Percentiles rank a stretch among this genome's conserved stretches.
Evolutionary conservation across 179 eudicot genomes (phyloP).

Genomic region (Amaranthus tricolor): DNA sequence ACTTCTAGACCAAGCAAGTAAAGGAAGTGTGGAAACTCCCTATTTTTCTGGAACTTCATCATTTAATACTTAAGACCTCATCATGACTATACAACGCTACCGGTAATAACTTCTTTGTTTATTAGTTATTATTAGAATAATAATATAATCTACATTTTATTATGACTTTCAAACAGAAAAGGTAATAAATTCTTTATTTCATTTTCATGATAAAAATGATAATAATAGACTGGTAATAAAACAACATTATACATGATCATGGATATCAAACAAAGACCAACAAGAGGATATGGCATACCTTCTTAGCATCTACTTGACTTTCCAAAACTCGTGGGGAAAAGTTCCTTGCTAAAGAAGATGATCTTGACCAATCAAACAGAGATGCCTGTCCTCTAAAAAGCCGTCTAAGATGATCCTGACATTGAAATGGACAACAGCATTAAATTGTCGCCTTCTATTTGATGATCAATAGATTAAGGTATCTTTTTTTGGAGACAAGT

Average conservation of each 20-base stretch:
- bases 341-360: constrained; percentile 85
- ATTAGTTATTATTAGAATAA: no score
- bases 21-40: neutral
- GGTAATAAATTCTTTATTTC: no score
- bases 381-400: constrained; percentile 97
- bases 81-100: no score
- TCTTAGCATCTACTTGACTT: constrained; percentile 96
- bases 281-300: constrained; percentile 40
- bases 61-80: no score
- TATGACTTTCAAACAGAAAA: no score
- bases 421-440: constrained; percentile 17
- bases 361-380: constrained; percentile 96
- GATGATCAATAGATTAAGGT: constrained; percentile 1
- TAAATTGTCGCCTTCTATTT: neutral
- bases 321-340: constrained; percentile 94
- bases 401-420: constrained; percentile 91
- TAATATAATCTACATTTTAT: no score
- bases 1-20: neutral
- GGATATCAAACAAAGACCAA: constrained; percentile 5
- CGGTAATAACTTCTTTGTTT: no score
- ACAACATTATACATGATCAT: neutral
- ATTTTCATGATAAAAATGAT: no score
- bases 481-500: neutral
- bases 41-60: neutral
- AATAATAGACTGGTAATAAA: constrained; percentile 2